Evolutionary conservation across 768 basidiomycete species (phyloP).

Genomic region (Scleroderma citrinum): DNA sequence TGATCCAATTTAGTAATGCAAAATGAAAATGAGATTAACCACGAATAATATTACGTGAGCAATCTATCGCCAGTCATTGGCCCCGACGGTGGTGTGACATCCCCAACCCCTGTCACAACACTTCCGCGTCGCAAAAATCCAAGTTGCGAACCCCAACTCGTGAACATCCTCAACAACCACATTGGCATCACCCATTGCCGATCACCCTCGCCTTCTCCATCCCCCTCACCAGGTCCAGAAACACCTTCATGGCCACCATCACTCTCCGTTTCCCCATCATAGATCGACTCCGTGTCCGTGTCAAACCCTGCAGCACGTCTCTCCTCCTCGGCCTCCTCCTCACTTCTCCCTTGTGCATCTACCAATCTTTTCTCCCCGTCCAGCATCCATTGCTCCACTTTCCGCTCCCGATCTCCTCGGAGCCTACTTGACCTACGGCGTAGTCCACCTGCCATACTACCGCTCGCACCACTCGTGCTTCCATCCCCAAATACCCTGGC

Average conservation of each 20-base stretch:
- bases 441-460: constrained; percentile 38
- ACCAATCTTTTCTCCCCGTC: constrained; percentile 59
- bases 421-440: constrained; percentile 43
- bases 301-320: constrained; percentile 26
- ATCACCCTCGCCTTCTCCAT: constrained; percentile 31
- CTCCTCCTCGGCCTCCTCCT: constrained; percentile 75
- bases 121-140: constrained; percentile 31
- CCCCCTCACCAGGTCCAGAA: constrained; percentile 9
- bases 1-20: background rate
- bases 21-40: too few species aligned
- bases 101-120: constrained; percentile 10
- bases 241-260: constrained; percentile 21
- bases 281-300: constrained; percentile 20
- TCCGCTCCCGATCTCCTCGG: constrained; percentile 33
- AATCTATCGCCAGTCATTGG: background rate
- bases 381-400: constrained; percentile 67
- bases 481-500: constrained; percentile 62
- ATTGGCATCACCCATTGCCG: constrained; percentile 61
- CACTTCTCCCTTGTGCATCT: constrained; percentile 63
- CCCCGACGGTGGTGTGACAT: constrained; percentile 14
- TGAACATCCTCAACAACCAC: constrained; percentile 74
- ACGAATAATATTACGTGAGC: background rate
- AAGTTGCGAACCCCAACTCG: constrained; percentile 69
- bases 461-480: constrained; percentile 32
- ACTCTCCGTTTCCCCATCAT: constrained; percentile 20